Evolutionary conservation across 2,329 filamentous ascomycete genomes (phyloP), one percentile per base, ranked within the genome.

Genomic region (Fusarium sp.): DNA sequence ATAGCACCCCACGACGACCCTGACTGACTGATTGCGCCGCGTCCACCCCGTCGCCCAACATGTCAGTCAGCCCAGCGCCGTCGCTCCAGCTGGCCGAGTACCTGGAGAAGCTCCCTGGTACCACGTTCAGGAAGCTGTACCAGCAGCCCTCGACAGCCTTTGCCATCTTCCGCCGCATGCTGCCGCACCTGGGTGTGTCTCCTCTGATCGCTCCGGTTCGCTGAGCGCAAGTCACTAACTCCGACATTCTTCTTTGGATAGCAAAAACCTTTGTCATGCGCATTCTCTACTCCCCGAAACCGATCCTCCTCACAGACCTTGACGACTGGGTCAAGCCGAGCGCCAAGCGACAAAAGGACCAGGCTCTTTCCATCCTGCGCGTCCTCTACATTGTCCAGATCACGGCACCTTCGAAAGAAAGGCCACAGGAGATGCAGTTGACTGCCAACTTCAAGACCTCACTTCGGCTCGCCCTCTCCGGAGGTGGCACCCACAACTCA

Each of bases 241-340:
- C 20, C 22, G 37, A 25, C 38, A 20, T 50, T 20, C 10, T 12
- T 38, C 10, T 14, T 47, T 10, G 43, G 22, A 47, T 27, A 94
- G 96, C 97, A 77, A 98, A 99, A 88, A 95, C 92, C 17, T 93
- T 99, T 79, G 96, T 99, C 70, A 98, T 98, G 93, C 94, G 94
- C 43, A 91, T 99, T 79, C 91, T 99, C 5, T 99, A 98, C 85
- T 93, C 97, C 86, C 94, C 94, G 45, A 88, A 90, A 12, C 94
- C 97, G 0, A 90, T 98, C 73, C 89, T 91, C 3, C 89, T 94
- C n/a, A 86, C 90, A 72, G 93, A 97, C 79, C 89, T 99, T 69
- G 95, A 98, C 77, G 85, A 90, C 47, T 98, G 96, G 95, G 92
- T 98, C 60, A 93, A 92, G 76, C 89, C 94, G 7, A 86, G 87